Evolutionary conservation across 148 eudicot species (phyloP), one percentile per base, ranked within the genome.

Genomic region (Silene conica): DNA sequence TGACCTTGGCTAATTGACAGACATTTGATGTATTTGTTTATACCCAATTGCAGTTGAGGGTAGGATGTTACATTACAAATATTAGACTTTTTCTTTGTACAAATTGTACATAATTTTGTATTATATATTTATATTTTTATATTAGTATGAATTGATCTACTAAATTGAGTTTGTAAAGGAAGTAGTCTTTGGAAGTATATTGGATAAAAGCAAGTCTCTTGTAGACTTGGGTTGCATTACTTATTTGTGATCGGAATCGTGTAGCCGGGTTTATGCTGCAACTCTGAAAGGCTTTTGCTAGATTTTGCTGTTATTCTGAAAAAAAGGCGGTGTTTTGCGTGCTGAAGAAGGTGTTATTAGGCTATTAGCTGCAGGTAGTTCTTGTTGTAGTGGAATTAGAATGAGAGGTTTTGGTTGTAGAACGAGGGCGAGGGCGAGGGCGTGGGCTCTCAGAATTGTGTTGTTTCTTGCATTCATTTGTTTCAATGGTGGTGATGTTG

Each of bases 401-500:
- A 79, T 58, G 77, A 69, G 74, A 41, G 28, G 41, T 55, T 63
- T 74, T 38, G 38, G 77, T 81, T 61, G 73, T 77, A 67, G 78
- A 54, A 62, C 63, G 15, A 87, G 80, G 87, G n/a, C n/a, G n/a
- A n/a, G n/a, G n/a, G n/a, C n/a, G n/a, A n/a, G n/a, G n/a, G n/a
- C n/a, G n/a, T n/a, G n/a, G n/a, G 65, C 71, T 76, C 64, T 74
- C 22, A 74, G 80, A 61, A n/a, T 73, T 76, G 59, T 68, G 60
- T 6, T 85, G 5, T 46, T 56, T 67, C 48, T 85, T 67, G 80
- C 84, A 70, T 57, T 82, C 69, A 57, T 82, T 77, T 84, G 74
- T 62, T 13, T 75, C 59, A 79, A 45, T 23, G 63, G 76, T 70
- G 31, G 77, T 71, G 64, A 64, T 71, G 67, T 71, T 8, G 72